Evolutionary conservation across 139 green algal genomes (phyloP), one percentile per base, ranked within the genome.

Genomic region (Ulvella scutata): DNA sequence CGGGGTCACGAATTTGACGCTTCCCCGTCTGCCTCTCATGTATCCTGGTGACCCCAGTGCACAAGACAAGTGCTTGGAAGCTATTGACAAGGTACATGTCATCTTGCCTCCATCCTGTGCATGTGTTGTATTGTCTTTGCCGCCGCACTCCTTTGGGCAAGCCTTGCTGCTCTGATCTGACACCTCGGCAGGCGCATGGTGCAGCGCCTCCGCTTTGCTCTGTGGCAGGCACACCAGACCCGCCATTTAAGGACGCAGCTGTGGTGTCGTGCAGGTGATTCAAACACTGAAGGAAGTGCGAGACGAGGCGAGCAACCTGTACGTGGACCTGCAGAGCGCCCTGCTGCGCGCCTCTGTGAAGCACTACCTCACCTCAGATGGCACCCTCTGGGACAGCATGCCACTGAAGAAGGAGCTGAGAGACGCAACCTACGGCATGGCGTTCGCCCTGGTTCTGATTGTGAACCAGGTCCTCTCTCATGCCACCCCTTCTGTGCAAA

Each of bases 301-400:
- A 26, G 51, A 67, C 33, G 51, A 67, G 33, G 51, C 51, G n/a
- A 67, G 51, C 17, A 26, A 67, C 20, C 33, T 67, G 17, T 67
- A 67, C 17, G 51, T 67, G 51, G 51, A 67, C 6, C n/a, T 67
- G 6, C 51, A 67, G 2, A 67, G 51, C 20, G n/a, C 31, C 51
- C 17, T 67, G 20, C 51, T 67, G 51, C 10, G 51, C 31, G 51
- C 51, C 6, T 67, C 51, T 29, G 51, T 67, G 4, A 67, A 67
- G 17, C 51, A 67, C 20, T 67, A 67, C 33, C 17, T 67, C 9
- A 67, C 51, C 6, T 67, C 51, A 67, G 51, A 67, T 67, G 51
- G 51, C 51, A 67, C 51, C 6, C 51, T 67, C 51, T 67, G 51
- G 51, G 51, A 67, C 51, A 67, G 51, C 17, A 67, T 67, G 51